Percentiles rank a stretch among this genome's conserved stretches.
Evolutionary conservation across 331 rosid genomes (phyloP).

Genomic region (Cucumis variabilis): DNA sequence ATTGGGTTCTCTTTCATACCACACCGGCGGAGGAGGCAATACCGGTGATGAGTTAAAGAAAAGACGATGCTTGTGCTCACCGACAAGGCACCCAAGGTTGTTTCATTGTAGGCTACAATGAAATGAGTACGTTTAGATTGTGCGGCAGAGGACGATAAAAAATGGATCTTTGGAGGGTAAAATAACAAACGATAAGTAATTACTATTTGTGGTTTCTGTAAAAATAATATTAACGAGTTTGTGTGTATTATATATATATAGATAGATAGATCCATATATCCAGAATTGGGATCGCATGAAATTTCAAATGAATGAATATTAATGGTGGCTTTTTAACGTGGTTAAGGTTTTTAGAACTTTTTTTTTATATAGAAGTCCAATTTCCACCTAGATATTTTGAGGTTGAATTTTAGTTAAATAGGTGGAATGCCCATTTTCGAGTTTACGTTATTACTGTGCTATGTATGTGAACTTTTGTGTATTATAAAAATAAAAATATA

Average conservation of each 20-base stretch:
- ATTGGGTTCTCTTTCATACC: background rate
- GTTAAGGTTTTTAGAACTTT: background rate
- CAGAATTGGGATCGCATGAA: background rate
- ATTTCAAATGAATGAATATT: background rate
- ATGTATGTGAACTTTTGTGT: background rate
- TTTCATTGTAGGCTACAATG: conserved; percentile 85
- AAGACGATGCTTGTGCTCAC: conserved; percentile 73
- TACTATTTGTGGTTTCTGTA: background rate
- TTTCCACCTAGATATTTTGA: background rate
- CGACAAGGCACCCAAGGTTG: conserved; percentile 83
- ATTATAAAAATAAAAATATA: too few relatives aligned
- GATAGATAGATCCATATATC: too few relatives aligned
- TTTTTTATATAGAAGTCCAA: background rate
- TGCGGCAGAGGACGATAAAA: conserved; percentile 36
- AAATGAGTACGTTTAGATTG: conserved; percentile 67
- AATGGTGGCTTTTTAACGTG: background rate
- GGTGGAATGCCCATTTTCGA: background rate
- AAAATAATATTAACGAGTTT: background rate
- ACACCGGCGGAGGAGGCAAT: background rate
- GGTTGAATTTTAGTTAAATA: background rate
- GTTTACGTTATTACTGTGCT: background rate
- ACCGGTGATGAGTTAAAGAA: background rate
- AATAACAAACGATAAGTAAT: background rate
- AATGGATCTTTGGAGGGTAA: conserved; percentile 5
- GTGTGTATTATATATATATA: too few relatives aligned